Evolutionary conservation across 306 rosid genomes (phyloP).

Genomic region (Coriaria nepalensis): DNA sequence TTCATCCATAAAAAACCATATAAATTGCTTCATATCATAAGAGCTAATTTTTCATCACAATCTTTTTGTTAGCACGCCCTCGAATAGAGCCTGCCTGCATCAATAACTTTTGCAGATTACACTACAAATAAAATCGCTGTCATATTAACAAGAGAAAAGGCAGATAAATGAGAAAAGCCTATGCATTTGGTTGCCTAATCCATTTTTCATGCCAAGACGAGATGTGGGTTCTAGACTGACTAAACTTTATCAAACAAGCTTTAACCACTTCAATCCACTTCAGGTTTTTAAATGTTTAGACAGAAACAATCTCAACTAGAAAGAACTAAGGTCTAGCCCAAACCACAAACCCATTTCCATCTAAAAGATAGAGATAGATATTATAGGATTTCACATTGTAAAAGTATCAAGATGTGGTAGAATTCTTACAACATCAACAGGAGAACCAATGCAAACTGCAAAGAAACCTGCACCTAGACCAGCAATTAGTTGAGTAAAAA

Average conservation of each 20-base stretch:
- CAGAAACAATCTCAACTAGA: too few relatives aligned
- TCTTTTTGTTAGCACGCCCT: slow-evolving; percentile 17
- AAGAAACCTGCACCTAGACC: slow-evolving; percentile 96
- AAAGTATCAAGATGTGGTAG: neutral
- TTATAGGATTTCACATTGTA: neutral
- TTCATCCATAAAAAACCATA: slow-evolving; percentile 17
- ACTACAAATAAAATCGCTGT: slow-evolving; percentile 6
- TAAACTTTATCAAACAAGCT: too few relatives aligned
- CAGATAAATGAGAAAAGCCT: neutral
- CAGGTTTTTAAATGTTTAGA: too few relatives aligned
- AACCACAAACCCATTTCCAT: too few relatives aligned
- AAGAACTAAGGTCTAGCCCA: too few relatives aligned
- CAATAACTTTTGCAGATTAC: slow-evolving; percentile 4
- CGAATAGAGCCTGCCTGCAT: slow-evolving; percentile 17
- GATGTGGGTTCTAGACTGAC: too few relatives aligned
- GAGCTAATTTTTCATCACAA: slow-evolving; percentile 17
- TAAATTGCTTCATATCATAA: slow-evolving; percentile 9
- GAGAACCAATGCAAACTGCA: slow-evolving; percentile 92
- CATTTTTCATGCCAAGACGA: too few relatives aligned
- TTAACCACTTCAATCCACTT: too few relatives aligned
- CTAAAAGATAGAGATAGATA: neutral
- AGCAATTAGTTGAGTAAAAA: slow-evolving; percentile 83
- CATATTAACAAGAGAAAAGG: slow-evolving; percentile 3
- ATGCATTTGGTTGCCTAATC: neutral
- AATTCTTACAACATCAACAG: slow-evolving; percentile 87